Conservation (phyloP, 345 rosid species). For the Trapa incisa region DNA sequence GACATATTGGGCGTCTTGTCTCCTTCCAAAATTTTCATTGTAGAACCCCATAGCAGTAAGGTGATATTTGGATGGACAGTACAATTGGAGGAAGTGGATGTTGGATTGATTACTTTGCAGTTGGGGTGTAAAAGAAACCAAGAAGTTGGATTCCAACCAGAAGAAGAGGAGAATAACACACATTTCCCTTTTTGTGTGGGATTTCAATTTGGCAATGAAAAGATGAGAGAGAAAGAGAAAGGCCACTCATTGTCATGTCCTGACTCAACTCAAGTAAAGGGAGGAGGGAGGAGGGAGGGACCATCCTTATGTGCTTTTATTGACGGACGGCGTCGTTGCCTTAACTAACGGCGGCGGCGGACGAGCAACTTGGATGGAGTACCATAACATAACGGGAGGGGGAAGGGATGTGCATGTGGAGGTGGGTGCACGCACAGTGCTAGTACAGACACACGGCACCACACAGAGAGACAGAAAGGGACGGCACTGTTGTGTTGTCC, state of each 20-base stretch:
- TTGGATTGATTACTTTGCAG: too few relatives aligned
- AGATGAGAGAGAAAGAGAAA: neutral
- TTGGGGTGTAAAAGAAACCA: too few relatives aligned
- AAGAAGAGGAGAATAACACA: neutral
- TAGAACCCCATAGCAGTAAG: too few relatives aligned
- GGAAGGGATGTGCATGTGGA: neutral
- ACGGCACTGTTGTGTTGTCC: neutral
- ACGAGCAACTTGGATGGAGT: neutral
- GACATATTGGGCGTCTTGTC: too few relatives aligned
- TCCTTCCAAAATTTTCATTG: too few relatives aligned
- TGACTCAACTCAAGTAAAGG: too few relatives aligned
- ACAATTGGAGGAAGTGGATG: too few relatives aligned
- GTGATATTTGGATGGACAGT: too few relatives aligned
- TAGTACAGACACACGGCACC: too few relatives aligned
- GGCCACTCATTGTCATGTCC: neutral
- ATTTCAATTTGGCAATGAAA: neutral
- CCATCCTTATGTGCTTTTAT: neutral
- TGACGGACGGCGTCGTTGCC: neutral
- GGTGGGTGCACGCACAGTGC: too few relatives aligned
- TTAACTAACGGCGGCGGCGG: neutral
- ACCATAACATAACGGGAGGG: neutral
- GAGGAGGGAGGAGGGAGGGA: neutral
- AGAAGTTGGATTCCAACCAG: neutral
- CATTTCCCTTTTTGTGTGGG: neutral
- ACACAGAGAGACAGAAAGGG: neutral